Evolutionary conservation across 768 basidiomycete genomes (phyloP).

Genomic region (Xerocomellus dryophilus): DNA sequence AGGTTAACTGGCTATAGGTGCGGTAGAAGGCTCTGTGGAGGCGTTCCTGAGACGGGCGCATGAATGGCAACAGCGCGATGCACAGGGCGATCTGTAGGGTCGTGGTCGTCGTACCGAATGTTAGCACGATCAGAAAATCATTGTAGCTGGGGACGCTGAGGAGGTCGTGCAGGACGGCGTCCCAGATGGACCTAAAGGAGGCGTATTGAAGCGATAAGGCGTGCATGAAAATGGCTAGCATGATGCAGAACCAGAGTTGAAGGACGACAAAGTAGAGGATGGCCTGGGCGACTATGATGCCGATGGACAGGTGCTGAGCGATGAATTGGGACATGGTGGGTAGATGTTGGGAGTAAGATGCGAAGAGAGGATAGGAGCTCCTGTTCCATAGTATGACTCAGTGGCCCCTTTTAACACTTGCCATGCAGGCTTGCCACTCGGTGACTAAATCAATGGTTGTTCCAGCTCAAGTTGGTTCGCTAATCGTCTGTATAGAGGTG

Average conservation of each 20-base stretch:
- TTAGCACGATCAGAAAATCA: not conserved
- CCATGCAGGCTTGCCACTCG: no score
- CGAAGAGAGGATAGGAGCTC: no score
- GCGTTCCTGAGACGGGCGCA: no score
- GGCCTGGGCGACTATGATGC: not conserved
- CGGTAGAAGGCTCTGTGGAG: no score
- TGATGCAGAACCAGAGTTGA: not conserved
- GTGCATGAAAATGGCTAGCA: not conserved
- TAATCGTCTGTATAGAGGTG: no score
- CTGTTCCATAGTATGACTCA: no score
- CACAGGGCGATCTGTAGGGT: not conserved
- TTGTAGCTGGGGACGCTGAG: not conserved
- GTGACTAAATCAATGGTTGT: no score
- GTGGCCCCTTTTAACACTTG: no score
- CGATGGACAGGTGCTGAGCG: not conserved
- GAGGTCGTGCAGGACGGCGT: not conserved
- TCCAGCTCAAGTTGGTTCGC: no score
- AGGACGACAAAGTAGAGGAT: not conserved
- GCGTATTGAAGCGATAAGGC: not conserved
- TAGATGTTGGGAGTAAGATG: not conserved
- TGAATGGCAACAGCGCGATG: no score
- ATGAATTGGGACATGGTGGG: not conserved
- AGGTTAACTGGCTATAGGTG: no score
- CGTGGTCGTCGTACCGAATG: not conserved
- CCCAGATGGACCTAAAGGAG: not conserved